Evolutionary conservation across 129 eudicot species (phyloP), one percentile per base, ranked within the genome.

Genomic region (Cynara cardunculus): DNA sequence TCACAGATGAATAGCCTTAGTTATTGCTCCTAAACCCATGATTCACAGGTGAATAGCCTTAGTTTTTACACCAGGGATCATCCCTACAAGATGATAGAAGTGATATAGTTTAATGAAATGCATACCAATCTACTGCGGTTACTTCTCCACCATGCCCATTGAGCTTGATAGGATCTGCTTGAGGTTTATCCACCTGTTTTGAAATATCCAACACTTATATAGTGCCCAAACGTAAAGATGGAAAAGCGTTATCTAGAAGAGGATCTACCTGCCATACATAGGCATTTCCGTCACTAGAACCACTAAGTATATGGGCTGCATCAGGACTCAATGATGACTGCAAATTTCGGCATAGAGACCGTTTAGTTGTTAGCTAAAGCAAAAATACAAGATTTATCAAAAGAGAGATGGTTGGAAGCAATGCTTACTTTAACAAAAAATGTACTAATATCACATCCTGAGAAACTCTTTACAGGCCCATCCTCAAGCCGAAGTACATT

Each of bases 271-370:
- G 96, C 99, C 99, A 95, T 71, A 95, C 83, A 79, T 95, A 92
- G 64, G 94, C 97, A 75, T 87, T 89, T 78, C 97, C 96, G 75
- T 95, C 97, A 76, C 96, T 89, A 11, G 99, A 95, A 61, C 99
- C 99, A 79, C 94, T 78, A 49, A 95, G 91, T 68, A 95, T 85
- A 86, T 95, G 97, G 73, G 96, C 87, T 26, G 94, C 99, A 86
- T 95, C 99, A 77, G 97, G 99, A 70, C 99, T 95, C 70, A 95
- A 83, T 22, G 90, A 81, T 66, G 99, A 82, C 99, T 95, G 95
- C 83, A 88, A 80, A 18, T 30, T 11, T 37, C 61, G 34, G 39
- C 78, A 75, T 79, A 59, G 26, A 87, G 46, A 76, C 34, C 68
- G 35, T 14, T 30, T 12, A 30, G 32, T 80, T 0, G 30, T 31